Base-by-base conservation (phyloP, 2,329 filamentous ascomycete genomes). In the Pezicula radicicola region DNA sequence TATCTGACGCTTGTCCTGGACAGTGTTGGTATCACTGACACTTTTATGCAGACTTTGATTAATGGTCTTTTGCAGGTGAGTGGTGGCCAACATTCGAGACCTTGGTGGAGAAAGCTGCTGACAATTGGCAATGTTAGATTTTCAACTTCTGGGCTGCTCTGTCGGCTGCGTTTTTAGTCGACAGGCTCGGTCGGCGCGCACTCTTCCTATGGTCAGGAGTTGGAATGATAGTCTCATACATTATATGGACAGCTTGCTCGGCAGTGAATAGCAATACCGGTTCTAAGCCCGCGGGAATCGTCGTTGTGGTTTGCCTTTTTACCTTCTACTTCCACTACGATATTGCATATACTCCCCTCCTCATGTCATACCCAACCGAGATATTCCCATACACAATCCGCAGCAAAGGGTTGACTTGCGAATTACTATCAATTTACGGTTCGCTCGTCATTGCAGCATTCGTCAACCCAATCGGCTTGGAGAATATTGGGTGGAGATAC, bases 241-340 rank as follows among this genome's bases (percentile, higher is more conserved):
- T 56, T n/a, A 46, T 62, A 10, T 66, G 63, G 61, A 66, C 63
- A 5, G 51, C 51, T 18, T 50, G 47, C 21, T 75, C 76, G 46
- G 63, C 78, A 27, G 80, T 79, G 58, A 77, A 80, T 62, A 73
- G 74, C 56, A 73, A 72, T 2, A 63, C 61, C 12, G 66, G 70
- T 59, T 70, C 66, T 15, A 76, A 78, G 61, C 58, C 58, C 4
- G 67, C 68, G 1, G 78, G 78, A 4, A 78, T 76, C 56, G 73
- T 75, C 2, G 79, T 83, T 59, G 74, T 84, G 28, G 75, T 76
- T 19, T 81, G 82, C 58, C 74, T 84, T 55, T 84, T 81, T 74
- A 66, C 81, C 18, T 84, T 83, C 59, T 76, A 77, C 49, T 71
- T 81, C 60, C 81, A 79, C 59, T 84, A 84, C 66, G 78, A 80